phyloP scores from a whole-genome alignment of 768 basidiomycete genomes.

The Amanita muscaria region DNA sequence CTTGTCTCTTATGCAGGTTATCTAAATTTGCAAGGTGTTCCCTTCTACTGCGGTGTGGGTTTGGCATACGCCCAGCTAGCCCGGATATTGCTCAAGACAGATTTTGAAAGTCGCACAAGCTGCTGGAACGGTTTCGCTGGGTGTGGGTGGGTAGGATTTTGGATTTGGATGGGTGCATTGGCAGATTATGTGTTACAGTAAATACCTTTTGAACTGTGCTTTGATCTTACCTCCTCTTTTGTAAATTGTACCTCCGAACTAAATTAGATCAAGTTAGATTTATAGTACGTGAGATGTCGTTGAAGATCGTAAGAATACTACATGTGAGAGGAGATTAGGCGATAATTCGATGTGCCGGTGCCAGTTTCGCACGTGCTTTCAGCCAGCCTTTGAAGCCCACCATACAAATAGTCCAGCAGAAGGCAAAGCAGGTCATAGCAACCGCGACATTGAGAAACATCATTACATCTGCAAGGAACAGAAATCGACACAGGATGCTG shows the following conservation, averaged over 20 bases:
- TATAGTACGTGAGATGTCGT: background rate
- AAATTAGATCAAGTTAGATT: too few species aligned
- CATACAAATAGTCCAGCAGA: slow-evolving; percentile 73
- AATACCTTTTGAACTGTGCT: too few species aligned
- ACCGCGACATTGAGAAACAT: slow-evolving; percentile 84
- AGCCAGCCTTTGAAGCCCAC: slow-evolving; percentile 82
- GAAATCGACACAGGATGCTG: background rate
- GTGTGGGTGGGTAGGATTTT: slow-evolving; percentile 84
- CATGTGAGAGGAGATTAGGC: slow-evolving; percentile 1
- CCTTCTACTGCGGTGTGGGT: slow-evolving; percentile 74
- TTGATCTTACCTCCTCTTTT: too few species aligned
- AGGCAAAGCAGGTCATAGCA: slow-evolving; percentile 78
- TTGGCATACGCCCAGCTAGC: slow-evolving; percentile 70
- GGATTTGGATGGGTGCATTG: slow-evolving; percentile 76
- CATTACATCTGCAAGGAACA: slow-evolving; percentile 56
- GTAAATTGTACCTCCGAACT: background rate
- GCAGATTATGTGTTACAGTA: slow-evolving; percentile 57
- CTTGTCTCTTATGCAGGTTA: slow-evolving; percentile 73
- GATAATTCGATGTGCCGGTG: slow-evolving; percentile 13
- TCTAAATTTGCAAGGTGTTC: slow-evolving; percentile 64
- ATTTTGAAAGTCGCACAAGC: slow-evolving; percentile 67
- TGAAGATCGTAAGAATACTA: background rate
- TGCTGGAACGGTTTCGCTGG: slow-evolving; percentile 88
- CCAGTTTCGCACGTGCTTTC: slow-evolving; percentile 29
- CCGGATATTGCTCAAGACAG: slow-evolving; percentile 63